phyloP scores from a whole-genome alignment of 345 rosid species.

The Aegle marmelos region DNA sequence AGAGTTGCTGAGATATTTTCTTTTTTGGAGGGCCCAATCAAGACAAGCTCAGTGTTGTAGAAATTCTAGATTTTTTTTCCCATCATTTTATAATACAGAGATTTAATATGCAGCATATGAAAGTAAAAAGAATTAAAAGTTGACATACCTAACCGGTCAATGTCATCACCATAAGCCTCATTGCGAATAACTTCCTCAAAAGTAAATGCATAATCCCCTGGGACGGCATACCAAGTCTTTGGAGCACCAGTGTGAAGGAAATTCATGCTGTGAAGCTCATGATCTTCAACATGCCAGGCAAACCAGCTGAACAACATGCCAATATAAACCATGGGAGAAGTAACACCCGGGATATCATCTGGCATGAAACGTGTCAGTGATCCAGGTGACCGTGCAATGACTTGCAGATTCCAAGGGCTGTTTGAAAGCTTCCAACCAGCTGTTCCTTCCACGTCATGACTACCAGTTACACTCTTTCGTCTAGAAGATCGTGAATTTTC shows the following conservation, averaged over 20 bases:
- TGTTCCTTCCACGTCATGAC: conserved; percentile 75
- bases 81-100: neutral
- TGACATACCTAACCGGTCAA: conserved; percentile 75
- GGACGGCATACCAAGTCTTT: conserved; percentile 98
- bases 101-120: neutral
- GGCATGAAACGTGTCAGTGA: conserved; percentile 99
- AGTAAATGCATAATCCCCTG: conserved; percentile 78
- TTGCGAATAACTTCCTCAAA: conserved; percentile 90
- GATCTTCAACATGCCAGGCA: conserved; percentile 99
- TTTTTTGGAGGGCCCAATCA: neutral
- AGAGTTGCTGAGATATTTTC: neutral
- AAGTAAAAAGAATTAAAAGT: neutral
- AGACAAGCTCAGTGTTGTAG: neutral
- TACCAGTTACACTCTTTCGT: conserved; percentile 36
- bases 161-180: conserved; percentile 72
- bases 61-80: neutral
- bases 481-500: conserved; percentile 36
- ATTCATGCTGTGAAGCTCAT: conserved; percentile 98
- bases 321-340: conserved; percentile 95
- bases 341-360: conserved; percentile 98
- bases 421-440: conserved; percentile 99
- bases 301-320: conserved; percentile 99
- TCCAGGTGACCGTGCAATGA: conserved; percentile 93
- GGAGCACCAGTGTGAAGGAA: conserved; percentile 94
- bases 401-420: conserved; percentile 98